Conservation (phyloP, 2,329 filamentous ascomycete genomes). For the Aspergillus sergii region DNA sequence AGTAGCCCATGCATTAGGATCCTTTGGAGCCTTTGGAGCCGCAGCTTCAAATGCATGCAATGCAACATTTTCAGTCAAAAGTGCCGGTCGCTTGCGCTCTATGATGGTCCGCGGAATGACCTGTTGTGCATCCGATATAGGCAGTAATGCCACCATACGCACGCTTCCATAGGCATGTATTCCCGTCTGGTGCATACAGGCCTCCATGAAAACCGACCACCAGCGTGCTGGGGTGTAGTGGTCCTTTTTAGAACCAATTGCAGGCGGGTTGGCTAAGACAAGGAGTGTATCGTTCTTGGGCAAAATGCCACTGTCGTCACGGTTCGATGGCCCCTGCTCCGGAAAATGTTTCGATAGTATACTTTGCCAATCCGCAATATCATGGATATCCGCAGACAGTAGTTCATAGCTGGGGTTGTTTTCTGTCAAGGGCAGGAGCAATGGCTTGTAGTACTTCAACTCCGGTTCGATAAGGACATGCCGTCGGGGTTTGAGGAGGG, state of each 20-base stretch:
- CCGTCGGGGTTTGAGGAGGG: constrained; percentile 72
- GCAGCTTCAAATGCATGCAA: constrained; percentile 57
- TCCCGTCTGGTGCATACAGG: constrained; percentile 60
- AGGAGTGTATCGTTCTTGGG: constrained; percentile 72
- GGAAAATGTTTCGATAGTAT: constrained; percentile 48
- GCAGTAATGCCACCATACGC: constrained; percentile 75
- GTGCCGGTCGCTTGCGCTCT: constrained; percentile 57
- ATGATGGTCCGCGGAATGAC: constrained; percentile 64
- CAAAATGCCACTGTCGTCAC: constrained; percentile 45
- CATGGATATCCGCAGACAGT: constrained; percentile 57
- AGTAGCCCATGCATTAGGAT: constrained; percentile 28
- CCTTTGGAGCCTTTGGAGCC: constrained; percentile 37
- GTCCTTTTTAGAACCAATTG: constrained; percentile 55
- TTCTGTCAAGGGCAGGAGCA: constrained; percentile 62
- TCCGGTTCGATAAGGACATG: constrained; percentile 84
- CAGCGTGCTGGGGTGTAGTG: constrained; percentile 55
- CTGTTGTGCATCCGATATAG: constrained; percentile 59
- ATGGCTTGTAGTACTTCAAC: constrained; percentile 57
- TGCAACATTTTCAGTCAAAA: constrained; percentile 60
- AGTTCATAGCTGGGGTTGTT: constrained; percentile 53
- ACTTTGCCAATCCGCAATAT: constrained; percentile 58
- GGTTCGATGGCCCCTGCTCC: constrained; percentile 53
- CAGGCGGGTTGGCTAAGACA: constrained; percentile 68
- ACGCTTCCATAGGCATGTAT: constrained; percentile 79
- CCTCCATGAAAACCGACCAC: constrained; percentile 57